Percentiles rank a stretch among this genome's conserved stretches.
phyloP scores from a whole-genome alignment of 768 basidiomycete genomes.

The Boletus edulis region DNA sequence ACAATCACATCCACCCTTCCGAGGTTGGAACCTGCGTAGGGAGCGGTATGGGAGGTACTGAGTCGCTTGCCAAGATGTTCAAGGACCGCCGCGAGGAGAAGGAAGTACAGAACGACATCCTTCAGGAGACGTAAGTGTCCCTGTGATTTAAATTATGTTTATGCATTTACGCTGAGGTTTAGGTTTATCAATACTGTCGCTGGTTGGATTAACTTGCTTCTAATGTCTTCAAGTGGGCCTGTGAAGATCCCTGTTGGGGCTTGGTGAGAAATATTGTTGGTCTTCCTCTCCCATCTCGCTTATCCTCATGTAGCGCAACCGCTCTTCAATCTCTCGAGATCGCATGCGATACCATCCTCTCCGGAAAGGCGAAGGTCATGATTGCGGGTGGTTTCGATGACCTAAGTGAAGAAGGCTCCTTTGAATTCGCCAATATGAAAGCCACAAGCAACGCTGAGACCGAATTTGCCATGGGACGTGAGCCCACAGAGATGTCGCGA shows the following conservation, averaged over 20 bases:
- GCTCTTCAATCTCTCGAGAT: constrained; percentile 98
- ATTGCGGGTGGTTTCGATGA: constrained; percentile 99
- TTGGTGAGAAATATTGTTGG: constrained; percentile 54
- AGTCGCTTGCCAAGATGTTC: constrained; percentile 94
- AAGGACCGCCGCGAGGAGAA: constrained; percentile 97
- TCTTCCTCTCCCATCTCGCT: neutral
- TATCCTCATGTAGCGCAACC: constrained; percentile 63
- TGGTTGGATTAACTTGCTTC: constrained; percentile 94
- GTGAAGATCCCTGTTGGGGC: constrained; percentile 99
- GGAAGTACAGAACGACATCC: constrained; percentile 96
- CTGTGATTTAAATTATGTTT: neutral
- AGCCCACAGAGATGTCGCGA: constrained; percentile 98
- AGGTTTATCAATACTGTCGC: constrained; percentile 99
- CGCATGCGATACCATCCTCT: constrained; percentile 91
- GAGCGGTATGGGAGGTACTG: constrained; percentile 96
- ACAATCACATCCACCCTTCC: constrained; percentile 94
- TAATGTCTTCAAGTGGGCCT: constrained; percentile 95
- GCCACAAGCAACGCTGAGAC: constrained; percentile 96
- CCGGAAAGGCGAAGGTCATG: constrained; percentile 99
- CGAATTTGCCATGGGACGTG: constrained; percentile 98
- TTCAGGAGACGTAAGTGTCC: constrained; percentile 89
- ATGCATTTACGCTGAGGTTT: constrained; percentile 5
- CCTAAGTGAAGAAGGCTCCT: constrained; percentile 96
- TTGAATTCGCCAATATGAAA: constrained; percentile 99
- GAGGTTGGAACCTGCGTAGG: constrained; percentile 94